Percentiles rank a stretch among this genome's conserved stretches.
These are phyloP conservation scores for Trametes elegans DNA, from an alignment of 768 basidiomycete genomes.

Conservation along the genomic window DNA sequence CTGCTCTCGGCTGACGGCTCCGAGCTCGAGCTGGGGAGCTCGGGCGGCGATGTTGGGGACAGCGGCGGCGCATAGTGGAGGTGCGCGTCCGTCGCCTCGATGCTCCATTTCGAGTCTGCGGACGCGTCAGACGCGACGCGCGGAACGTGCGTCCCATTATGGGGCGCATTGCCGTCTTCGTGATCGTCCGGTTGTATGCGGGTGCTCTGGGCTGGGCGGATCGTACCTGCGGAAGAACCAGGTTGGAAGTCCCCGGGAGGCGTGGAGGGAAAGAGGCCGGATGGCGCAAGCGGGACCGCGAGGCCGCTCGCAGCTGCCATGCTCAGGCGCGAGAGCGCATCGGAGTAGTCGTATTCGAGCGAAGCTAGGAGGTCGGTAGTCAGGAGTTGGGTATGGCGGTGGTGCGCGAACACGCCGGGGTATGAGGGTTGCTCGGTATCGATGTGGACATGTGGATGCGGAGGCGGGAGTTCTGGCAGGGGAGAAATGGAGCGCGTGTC, in stretches of 20 bases:
- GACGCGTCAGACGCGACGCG: conserved; percentile 5
- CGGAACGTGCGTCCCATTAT: neutral
- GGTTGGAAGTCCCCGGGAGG: conserved; percentile 35
- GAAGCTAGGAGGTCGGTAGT: conserved; percentile 19
- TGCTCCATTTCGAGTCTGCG: conserved; percentile 10
- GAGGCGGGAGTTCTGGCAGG: neutral
- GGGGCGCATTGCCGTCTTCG: neutral
- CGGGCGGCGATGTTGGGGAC: conserved; percentile 11
- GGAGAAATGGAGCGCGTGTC: conserved; percentile 3
- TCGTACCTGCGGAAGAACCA: conserved; percentile 47
- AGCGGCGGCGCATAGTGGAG: neutral
- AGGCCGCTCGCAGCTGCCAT: conserved; percentile 8
- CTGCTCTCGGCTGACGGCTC: conserved; percentile 3
- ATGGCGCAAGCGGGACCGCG: conserved; percentile 4
- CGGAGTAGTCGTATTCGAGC: conserved; percentile 27
- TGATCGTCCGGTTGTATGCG: conserved; percentile 9
- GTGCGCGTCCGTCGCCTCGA: conserved; percentile 9
- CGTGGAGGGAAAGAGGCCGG: conserved; percentile 9
- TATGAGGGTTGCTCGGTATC: conserved; percentile 9
- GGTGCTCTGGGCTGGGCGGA: conserved; percentile 28
- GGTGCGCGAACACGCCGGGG: conserved; percentile 6
- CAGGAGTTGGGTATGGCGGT: conserved; percentile 19
- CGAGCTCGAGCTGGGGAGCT: conserved; percentile 4
- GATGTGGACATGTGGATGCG: neutral
- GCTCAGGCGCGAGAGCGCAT: conserved; percentile 20